Conservation (phyloP, 2,329 filamentous ascomycete species). For the Xylaria sp. region DNA sequence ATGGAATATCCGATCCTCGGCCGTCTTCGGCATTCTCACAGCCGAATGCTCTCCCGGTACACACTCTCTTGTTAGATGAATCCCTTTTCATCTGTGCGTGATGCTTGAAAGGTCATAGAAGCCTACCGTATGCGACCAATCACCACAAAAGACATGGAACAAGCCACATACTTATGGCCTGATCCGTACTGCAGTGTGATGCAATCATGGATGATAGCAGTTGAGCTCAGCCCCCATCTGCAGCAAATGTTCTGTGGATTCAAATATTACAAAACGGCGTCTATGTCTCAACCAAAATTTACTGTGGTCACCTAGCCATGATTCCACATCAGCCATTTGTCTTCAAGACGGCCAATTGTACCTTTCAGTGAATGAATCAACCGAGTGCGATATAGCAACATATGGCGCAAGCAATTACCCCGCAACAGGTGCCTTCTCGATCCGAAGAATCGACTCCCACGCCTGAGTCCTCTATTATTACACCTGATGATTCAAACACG, state of each 20-base stretch:
- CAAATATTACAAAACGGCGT: no score
- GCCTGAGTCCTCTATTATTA: neutral
- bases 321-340: no score
- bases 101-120: neutral
- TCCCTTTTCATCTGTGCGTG: neutral
- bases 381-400: neutral
- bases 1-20: neutral
- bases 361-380: neutral
- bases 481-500: neutral
- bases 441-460: neutral
- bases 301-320: neutral
- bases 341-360: no score
- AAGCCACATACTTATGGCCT: slow-evolving; percentile 3
- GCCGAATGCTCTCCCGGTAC: neutral
- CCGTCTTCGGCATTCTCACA: neutral
- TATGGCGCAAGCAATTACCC: neutral
- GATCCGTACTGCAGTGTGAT: neutral
- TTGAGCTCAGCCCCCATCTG: neutral
- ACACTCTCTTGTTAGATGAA: neutral
- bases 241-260: no score
- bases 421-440: neutral
- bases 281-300: neutral
- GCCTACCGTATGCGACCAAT: neutral
- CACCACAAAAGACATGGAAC: neutral
- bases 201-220: neutral